phyloP scores from a whole-genome alignment of 257 asterid genomes.

The Lithospermum erythrorhizon region DNA sequence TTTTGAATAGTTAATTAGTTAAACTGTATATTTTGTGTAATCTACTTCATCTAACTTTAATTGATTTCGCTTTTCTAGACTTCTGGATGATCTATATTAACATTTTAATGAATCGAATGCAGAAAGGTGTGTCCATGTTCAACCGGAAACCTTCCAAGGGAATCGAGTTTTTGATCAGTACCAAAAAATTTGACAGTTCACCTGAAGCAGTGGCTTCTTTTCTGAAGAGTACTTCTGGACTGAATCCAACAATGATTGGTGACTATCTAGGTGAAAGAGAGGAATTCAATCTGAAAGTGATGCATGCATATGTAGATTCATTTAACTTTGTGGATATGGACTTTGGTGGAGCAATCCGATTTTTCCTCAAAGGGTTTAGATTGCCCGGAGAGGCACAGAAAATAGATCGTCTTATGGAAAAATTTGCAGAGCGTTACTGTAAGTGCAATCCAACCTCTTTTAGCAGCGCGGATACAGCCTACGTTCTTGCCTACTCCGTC shows the following conservation, averaged over 20 bases:
- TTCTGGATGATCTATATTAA: constrained; percentile 14
- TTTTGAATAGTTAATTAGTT: background rate
- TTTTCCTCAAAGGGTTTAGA: constrained; percentile 88
- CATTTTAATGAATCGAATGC: constrained; percentile 34
- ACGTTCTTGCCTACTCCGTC: constrained; percentile 96
- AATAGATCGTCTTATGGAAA: constrained; percentile 97
- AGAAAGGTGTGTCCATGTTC: constrained; percentile 93
- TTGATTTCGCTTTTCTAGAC: background rate
- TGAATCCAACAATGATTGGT: constrained; percentile 84
- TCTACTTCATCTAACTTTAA: background rate
- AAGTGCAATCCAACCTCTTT: constrained; percentile 88
- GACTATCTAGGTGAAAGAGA: constrained; percentile 98
- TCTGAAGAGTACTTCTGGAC: constrained; percentile 78
- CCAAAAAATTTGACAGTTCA: constrained; percentile 70
- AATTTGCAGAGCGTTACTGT: constrained; percentile 97
- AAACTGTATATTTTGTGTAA: background rate
- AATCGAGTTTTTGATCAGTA: constrained; percentile 68
- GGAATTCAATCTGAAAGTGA: constrained; percentile 85
- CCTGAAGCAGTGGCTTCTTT: constrained; percentile 89
- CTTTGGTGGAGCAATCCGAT: constrained; percentile 93
- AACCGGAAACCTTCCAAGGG: constrained; percentile 96
- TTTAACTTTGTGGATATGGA: constrained; percentile 81
- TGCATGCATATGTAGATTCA: constrained; percentile 98
- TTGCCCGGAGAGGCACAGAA: constrained; percentile 99
- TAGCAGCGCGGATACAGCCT: constrained; percentile 96